A percentile compares a stretch with the other conserved stretches of the same genome.
Conservation (phyloP, 2,329 filamentous ascomycete species). For the Alternaria brassicae region DNA sequence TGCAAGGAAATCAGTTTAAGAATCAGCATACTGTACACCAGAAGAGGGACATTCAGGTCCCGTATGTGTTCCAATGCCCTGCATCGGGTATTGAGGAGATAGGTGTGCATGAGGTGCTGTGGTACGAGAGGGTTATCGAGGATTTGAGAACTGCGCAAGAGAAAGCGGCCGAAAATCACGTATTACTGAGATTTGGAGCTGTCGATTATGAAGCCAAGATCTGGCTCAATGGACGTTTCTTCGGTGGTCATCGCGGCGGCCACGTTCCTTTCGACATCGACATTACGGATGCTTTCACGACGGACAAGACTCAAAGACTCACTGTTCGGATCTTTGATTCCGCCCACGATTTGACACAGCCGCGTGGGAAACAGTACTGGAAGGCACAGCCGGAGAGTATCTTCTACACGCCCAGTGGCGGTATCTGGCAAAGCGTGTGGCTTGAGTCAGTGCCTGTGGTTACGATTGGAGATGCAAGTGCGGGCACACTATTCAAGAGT, state of each 20-base stretch:
- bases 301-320: conserved; percentile 44
- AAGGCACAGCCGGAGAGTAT: conserved; percentile 66
- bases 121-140: conserved; percentile 65
- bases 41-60: conserved; percentile 66
- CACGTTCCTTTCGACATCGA: conserved; percentile 67
- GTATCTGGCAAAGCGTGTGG: conserved; percentile 67
- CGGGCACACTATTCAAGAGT: conserved; percentile 65
- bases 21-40: conserved; percentile 44
- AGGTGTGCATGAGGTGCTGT: conserved; percentile 70
- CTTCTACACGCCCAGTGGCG: conserved; percentile 65
- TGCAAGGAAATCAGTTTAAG: conserved; percentile 56
- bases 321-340: conserved; percentile 69
- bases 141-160: conserved; percentile 59
- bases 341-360: conserved; percentile 69
- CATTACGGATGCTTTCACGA: conserved; percentile 57
- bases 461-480: conserved; percentile 62
- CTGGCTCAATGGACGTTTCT: conserved; percentile 62
- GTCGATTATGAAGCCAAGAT: conserved; percentile 68
- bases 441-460: conserved; percentile 62
- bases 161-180: conserved; percentile 48
- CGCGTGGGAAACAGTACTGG: conserved; percentile 73
- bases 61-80: conserved; percentile 70
- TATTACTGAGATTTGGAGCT: conserved; percentile 65
- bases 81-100: conserved; percentile 69
- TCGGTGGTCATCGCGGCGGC: conserved; percentile 65